Base-by-base conservation (phyloP, 768 basidiomycete species). In the Pholiota conissans region DNA sequence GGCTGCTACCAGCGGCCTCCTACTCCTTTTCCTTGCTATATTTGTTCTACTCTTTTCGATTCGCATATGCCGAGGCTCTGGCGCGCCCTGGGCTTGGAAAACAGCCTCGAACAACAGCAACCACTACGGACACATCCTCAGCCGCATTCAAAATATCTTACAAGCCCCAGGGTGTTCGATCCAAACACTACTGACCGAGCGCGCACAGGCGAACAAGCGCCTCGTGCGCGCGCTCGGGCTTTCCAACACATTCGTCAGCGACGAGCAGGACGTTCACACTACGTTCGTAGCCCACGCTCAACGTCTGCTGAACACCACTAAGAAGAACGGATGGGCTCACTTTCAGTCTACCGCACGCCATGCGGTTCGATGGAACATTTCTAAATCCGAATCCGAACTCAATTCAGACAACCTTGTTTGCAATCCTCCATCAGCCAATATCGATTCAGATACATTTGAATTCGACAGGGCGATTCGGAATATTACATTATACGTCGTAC, bases 171-270 rank as follows among this genome's bases (percentile, higher is more conserved):
- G 45, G 1, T 29, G 50, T 6, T 27, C 47, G 13, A 49, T 62
- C 16, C 24, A 49, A 10, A 59, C 65, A 1, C 64, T 72, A 16
- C 64, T 79, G 1, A 26, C 26, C 3, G 67, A 72, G 10, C 71
- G 79, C 2, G 73, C 78, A 0, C 30, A 61, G 3, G 65, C 79
- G 3, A 80, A 80, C 47, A 49, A 61, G 35, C 69, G 75, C 2
- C 65, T 80, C 0, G 56, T 70, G 24, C 64, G 60, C 3, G 73
- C 75, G 0, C 72, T 80, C 18, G 52, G 59, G 3, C 57, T 79
- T 3, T 74, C 79, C 0, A 86, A 79, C 47, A 82, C 85, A 0
- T 86, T 86, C 37, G 84, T 86, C 26, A 79, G 75, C 39, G 32
- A 52, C 0, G 72, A 79, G 3, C 11, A 57, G 0, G 54, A 26